These are phyloP conservation scores for Hawksworthiomyces lignivorus DNA, from an alignment of 2,329 filamentous ascomycete genomes.

Conservation along the genomic window DNA sequence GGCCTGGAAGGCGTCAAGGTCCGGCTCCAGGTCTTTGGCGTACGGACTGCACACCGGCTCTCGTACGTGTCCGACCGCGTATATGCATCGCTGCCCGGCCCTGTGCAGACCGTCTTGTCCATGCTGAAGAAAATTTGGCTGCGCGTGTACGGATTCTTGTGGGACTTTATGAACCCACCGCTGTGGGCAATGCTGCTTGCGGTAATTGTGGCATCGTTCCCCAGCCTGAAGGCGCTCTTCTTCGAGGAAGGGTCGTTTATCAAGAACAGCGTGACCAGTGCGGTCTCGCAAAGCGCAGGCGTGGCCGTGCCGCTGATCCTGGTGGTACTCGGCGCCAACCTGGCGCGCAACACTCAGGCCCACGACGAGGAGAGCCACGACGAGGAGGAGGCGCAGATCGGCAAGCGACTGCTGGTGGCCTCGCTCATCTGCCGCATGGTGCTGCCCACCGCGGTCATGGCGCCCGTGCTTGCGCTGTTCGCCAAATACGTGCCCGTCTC, in stretches of 20 bases:
- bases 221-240: slow-evolving; percentile 72
- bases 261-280: slow-evolving; percentile 85
- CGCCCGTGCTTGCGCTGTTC: slow-evolving; percentile 74
- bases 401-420: slow-evolving; percentile 74
- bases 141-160: slow-evolving; percentile 57
- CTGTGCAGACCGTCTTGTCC: slow-evolving; percentile 29
- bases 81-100: slow-evolving; percentile 32
- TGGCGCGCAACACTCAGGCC: slow-evolving; percentile 83
- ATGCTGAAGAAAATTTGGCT: slow-evolving; percentile 26
- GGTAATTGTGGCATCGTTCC: slow-evolving; percentile 85
- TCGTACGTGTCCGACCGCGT: slow-evolving; percentile 15
- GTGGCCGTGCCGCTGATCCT: slow-evolving; percentile 94
- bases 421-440: slow-evolving; percentile 86
- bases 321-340: slow-evolving; percentile 88
- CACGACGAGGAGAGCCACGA: slow-evolving; percentile 55
- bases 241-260: slow-evolving; percentile 85
- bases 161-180: slow-evolving; percentile 97
- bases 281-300: slow-evolving; percentile 74
- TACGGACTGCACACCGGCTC: slow-evolving; percentile 9
- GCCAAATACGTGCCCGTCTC: slow-evolving; percentile 89
- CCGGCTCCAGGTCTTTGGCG: slow-evolving; percentile 25
- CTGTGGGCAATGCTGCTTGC: slow-evolving; percentile 94
- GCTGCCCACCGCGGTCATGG: slow-evolving; percentile 85
- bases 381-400: slow-evolving; percentile 60
- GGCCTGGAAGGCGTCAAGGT: slow-evolving; percentile 34